Conservation (phyloP, 31 red algal species). For the Porphyra umbilicalis region DNA sequence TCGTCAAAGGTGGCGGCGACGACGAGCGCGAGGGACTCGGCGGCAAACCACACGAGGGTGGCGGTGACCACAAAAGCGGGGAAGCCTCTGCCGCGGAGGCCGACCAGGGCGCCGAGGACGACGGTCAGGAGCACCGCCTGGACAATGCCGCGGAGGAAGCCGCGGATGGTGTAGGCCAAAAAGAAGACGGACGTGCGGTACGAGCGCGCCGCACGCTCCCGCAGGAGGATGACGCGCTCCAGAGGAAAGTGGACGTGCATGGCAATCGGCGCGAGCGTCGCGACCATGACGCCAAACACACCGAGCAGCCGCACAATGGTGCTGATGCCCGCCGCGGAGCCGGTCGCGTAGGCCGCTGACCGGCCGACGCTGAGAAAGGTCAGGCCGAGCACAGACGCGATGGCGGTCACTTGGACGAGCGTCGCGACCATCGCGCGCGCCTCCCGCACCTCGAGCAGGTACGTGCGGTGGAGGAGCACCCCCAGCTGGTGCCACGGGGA, state of each 20-base stretch:
- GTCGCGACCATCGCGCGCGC: conserved; percentile 6
- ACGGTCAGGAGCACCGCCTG: conserved; percentile 39
- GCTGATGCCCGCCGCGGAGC: conserved; percentile 7
- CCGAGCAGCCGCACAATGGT: conserved; percentile 23
- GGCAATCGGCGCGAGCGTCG: conserved; percentile 18
- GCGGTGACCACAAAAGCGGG: conserved; percentile 28
- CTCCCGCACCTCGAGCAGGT: conserved; percentile 11
- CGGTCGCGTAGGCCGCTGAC: conserved; percentile 15
- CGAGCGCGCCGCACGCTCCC: conserved; percentile 53
- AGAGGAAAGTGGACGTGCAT: conserved; percentile 53
- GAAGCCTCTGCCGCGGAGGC: conserved; percentile 36
- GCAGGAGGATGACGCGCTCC: conserved; percentile 56
- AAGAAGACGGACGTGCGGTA: conserved; percentile 71
- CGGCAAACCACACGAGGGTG: conserved; percentile 23
- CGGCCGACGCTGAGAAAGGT: conserved; percentile 8
- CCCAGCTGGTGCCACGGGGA: conserved; percentile 5
- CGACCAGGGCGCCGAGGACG: conserved; percentile 62
- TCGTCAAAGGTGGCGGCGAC: conserved; percentile 44
- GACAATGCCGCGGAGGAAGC: conserved; percentile 26
- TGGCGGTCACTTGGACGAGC: conserved; percentile 3
- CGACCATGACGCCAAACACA: conserved; percentile 29
- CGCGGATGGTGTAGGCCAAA: conserved; percentile 40
- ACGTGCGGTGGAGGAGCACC: conserved; percentile 15
- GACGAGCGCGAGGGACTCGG: conserved; percentile 54
- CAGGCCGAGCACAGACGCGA: neutral